These are phyloP conservation scores for Tricholoma bakamatsutake DNA, from an alignment of 768 basidiomycete species.

Conservation along the genomic window DNA sequence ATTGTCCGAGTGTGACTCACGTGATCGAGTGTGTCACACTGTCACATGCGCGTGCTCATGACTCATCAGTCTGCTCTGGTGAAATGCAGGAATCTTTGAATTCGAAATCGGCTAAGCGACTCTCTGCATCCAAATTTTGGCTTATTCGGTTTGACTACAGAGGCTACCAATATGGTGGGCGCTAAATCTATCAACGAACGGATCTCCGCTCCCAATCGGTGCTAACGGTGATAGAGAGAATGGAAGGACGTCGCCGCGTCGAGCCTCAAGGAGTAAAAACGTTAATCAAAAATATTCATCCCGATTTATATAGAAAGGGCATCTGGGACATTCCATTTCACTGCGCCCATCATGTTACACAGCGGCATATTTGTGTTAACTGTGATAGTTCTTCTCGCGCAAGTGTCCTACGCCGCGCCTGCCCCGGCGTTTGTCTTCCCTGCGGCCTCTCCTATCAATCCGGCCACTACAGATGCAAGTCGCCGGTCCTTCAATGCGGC, in stretches of 20 bases:
- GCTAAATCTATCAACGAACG: background rate
- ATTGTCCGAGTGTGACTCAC: too few relatives aligned
- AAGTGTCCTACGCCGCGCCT: conserved; percentile 5
- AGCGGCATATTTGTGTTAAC: background rate
- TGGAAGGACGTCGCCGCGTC: background rate
- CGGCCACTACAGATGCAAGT: conserved; percentile 1
- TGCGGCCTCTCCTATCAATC: background rate
- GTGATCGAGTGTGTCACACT: background rate
- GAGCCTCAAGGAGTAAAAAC: background rate
- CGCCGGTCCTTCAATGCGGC: conserved; percentile 2
- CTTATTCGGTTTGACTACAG: too few relatives aligned
- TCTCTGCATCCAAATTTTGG: too few relatives aligned
- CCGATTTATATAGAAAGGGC: background rate
- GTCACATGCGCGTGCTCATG: too few relatives aligned
- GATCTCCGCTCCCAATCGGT: background rate
- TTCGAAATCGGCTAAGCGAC: too few relatives aligned
- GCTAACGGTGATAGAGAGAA: background rate
- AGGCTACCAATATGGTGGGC: background rate
- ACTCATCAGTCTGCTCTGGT: too few relatives aligned
- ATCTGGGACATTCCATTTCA: background rate
- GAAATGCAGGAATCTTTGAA: too few relatives aligned
- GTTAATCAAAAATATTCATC: background rate
- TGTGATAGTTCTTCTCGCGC: background rate
- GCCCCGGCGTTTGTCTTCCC: background rate
- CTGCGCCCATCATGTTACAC: background rate